Percentiles rank a stretch among this genome's conserved stretches.
Conservation (phyloP, 1,284 basidiomycete genomes). For the Trichosporon coremiiforme region DNA sequence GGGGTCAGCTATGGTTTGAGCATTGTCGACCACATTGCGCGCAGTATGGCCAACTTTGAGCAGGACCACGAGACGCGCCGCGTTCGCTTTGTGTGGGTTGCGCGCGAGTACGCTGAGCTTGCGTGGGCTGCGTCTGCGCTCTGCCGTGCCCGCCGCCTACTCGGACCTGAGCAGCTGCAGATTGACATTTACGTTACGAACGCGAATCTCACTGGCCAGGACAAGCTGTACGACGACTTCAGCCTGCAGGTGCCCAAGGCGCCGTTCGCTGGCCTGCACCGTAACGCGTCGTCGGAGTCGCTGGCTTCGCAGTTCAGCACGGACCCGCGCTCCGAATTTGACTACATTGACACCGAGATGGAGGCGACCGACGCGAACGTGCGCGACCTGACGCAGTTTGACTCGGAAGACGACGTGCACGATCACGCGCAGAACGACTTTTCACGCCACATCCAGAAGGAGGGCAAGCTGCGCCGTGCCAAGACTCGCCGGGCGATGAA, state of each 20-base stretch:
- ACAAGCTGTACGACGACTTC: slow-evolving; percentile 13
- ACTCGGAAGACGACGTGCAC: slow-evolving; percentile 73
- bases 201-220: slow-evolving; percentile 29
- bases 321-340: slow-evolving; percentile 60
- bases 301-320: slow-evolving; percentile 33
- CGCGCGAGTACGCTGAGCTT: slow-evolving; percentile 79
- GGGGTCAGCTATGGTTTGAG: slow-evolving; percentile 76
- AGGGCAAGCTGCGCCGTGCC: slow-evolving; percentile 69
- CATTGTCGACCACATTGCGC: slow-evolving; percentile 70
- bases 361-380: slow-evolving; percentile 23
- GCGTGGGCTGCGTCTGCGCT: slow-evolving; percentile 77
- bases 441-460: slow-evolving; percentile 65
- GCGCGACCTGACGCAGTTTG: slow-evolving; percentile 77
- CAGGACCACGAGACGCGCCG: slow-evolving; percentile 61
- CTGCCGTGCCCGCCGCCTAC: slow-evolving; percentile 67
- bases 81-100: slow-evolving; percentile 79
- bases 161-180: slow-evolving; percentile 65
- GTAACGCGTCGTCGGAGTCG: slow-evolving; percentile 53
- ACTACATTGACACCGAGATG: slow-evolving; percentile 39
- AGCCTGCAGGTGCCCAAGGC: slow-evolving; percentile 34
- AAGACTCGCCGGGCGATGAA: slow-evolving; percentile 54
- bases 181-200: slow-evolving; percentile 81
- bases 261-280: slow-evolving; percentile 43
- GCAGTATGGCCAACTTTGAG: slow-evolving; percentile 63
- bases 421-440: slow-evolving; percentile 69